Evolutionary conservation across 2,329 filamentous ascomycete species (phyloP), one percentile per base, ranked within the genome.

Genomic region (Colletotrichum nymphaeae): DNA sequence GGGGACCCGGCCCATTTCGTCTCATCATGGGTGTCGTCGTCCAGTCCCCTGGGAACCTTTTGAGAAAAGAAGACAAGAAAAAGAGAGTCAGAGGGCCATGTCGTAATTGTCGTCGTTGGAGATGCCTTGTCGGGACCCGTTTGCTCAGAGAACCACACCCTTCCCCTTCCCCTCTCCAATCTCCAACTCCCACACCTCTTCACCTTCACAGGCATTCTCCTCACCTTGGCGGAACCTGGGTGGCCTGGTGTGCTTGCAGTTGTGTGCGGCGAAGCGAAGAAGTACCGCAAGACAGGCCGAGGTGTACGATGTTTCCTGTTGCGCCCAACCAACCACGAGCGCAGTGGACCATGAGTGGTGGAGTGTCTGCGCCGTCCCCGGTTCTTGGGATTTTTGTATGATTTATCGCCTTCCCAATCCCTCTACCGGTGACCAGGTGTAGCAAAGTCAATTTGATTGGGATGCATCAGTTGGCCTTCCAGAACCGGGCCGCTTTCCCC

Each of bases 341-440:
- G 37, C 37, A 42, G 35, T 46, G 58, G 58, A 28, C 26, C 35
- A 24, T 46, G 11, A 49, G 35, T n/a, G 60, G 58, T 64, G 69
- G 69, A 28, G 37, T 22, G 37, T 57, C 55, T 42, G 5, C 28
- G 9, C 52, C 46, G 52, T 69, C 65, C 65, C 69, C 65, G 69
- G 69, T 72, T 72, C 69, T 72, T 60, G 69, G 59, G 65, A 68
- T 63, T 37, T 52, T 59, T 30, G 46, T 30, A 6, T 24, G 9
- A 46, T n/a, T 42, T 19, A 56, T 55, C 65, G 67, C 62, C 69
- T 72, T 72, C 69, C 69, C 37, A 72, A 69, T 69, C 11, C 59
- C 46, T 69, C 63, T 37, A 72, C 69, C 69, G 65, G 69, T 64
- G 69, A 69, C 69, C 65, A 55, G 69, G 69, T 69, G 69, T 53